Evolutionary conservation across 257 asterid genomes (phyloP).

Genomic region (Galeopsis tetrahit): DNA sequence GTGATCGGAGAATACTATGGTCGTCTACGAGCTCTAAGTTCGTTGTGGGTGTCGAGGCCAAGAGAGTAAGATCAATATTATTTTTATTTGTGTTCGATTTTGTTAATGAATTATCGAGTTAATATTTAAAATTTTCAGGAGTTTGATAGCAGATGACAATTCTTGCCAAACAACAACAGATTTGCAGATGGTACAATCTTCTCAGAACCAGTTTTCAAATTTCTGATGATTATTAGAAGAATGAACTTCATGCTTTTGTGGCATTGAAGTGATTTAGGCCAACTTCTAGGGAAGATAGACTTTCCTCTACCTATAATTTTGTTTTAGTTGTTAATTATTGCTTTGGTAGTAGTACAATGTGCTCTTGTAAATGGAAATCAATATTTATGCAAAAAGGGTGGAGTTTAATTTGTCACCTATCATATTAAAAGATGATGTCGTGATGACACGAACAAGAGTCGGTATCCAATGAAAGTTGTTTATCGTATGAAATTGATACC

Average conservation of each 20-base stretch:
- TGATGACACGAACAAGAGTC: too few relatives aligned
- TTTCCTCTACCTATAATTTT: constrained; percentile 32
- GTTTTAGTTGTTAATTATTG: constrained; percentile 34
- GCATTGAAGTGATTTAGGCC: constrained; percentile 36
- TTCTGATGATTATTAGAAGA: constrained; percentile 49
- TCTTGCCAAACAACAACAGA: constrained; percentile 74
- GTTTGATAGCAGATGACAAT: constrained; percentile 57
- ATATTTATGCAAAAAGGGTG: constrained; percentile 32
- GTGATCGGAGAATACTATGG: constrained; percentile 89
- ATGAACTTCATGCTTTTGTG: constrained; percentile 23
- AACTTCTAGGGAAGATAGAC: constrained; percentile 39
- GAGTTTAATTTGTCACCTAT: not conserved
- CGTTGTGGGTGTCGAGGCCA: constrained; percentile 94
- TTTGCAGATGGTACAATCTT: constrained; percentile 71
- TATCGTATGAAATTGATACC: too few relatives aligned
- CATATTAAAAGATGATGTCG: not conserved
- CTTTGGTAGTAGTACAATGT: constrained; percentile 28
- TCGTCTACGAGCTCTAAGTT: constrained; percentile 85
- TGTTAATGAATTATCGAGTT: not conserved
- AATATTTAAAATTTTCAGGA: constrained; percentile 45
- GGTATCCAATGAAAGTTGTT: too few relatives aligned
- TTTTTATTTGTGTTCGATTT: not conserved
- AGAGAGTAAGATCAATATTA: constrained; percentile 64
- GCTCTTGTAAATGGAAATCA: constrained; percentile 52
- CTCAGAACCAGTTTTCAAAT: constrained; percentile 77